Evolutionary conservation across 2,329 filamentous ascomycete species (phyloP).

Genomic region (Boeremia exigua): DNA sequence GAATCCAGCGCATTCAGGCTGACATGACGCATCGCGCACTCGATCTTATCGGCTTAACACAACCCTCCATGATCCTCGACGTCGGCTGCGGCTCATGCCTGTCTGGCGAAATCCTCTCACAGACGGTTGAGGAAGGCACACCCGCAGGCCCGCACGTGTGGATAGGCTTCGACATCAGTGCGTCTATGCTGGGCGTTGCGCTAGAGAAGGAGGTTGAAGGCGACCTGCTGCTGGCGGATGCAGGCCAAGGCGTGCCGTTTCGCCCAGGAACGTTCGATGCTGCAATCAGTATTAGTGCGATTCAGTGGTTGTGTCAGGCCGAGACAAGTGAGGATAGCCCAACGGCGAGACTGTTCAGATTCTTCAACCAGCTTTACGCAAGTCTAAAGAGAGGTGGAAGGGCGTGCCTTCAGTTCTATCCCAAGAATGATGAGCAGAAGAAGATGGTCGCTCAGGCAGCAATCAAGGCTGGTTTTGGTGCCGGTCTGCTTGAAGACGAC

Average conservation of each 20-base stretch:
- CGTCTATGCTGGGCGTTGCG: conserved; percentile 96
- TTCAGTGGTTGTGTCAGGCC: conserved; percentile 99
- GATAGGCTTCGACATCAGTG: conserved; percentile 96
- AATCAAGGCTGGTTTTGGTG: conserved; percentile 92
- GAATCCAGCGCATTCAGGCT: conserved; percentile 94
- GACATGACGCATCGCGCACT: conserved; percentile 94
- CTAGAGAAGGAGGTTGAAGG: conserved; percentile 91
- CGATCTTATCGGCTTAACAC: conserved; percentile 80
- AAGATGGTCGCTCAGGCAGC: conserved; percentile 91
- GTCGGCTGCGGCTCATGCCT: conserved; percentile 96
- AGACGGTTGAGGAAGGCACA: conserved; percentile 66
- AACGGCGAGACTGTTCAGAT: conserved; percentile 76
- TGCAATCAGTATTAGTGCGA: conserved; percentile 89
- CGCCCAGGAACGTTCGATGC: conserved; percentile 92
- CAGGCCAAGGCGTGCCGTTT: conserved; percentile 94
- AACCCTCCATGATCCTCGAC: conserved; percentile 89
- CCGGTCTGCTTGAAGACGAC: conserved; percentile 93
- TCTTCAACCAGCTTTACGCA: conserved; percentile 93
- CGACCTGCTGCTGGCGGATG: conserved; percentile 91
- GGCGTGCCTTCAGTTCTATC: conserved; percentile 97
- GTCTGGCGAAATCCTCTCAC: conserved; percentile 89
- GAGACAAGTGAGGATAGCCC: conserved; percentile 86
- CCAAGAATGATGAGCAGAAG: conserved; percentile 90
- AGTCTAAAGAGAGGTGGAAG: conserved; percentile 81
- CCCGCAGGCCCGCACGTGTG: conserved; percentile 84